Conservation (phyloP, 1,139 yeast genomes). For the Geotrichum reessii region DNA sequence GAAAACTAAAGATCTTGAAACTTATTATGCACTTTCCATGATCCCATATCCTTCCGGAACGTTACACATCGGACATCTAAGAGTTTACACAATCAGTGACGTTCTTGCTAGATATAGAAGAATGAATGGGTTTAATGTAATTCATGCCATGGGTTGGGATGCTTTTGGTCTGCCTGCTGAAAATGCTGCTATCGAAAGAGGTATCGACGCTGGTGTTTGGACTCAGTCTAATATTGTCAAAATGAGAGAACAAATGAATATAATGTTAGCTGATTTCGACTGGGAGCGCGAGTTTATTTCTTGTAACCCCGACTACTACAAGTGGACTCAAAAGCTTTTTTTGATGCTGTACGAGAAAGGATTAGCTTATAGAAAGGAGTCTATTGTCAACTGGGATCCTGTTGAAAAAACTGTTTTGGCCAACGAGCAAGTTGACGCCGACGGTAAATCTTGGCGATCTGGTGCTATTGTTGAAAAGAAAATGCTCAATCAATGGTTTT, state of each 20-base stretch:
- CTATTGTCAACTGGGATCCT: slow-evolving; percentile 97
- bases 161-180: slow-evolving; percentile 98
- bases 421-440: slow-evolving; percentile 88
- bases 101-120: slow-evolving; percentile 72
- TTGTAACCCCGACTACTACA: slow-evolving; percentile 80
- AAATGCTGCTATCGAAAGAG: slow-evolving; percentile 89
- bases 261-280: slow-evolving; percentile 82
- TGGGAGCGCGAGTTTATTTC: slow-evolving; percentile 93
- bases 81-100: slow-evolving; percentile 90
- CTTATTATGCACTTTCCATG: slow-evolving; percentile 73
- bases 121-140: slow-evolving; percentile 67
- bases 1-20: slow-evolving; percentile 31
- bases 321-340: slow-evolving; percentile 86
- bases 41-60: slow-evolving; percentile 95
- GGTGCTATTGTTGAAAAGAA: slow-evolving; percentile 89
- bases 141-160: slow-evolving; percentile 99
- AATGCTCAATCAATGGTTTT: slow-evolving; percentile 83
- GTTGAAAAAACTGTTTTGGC: slow-evolving; percentile 90
- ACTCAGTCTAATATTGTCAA: slow-evolving; percentile 66
- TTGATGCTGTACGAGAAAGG: slow-evolving; percentile 66
- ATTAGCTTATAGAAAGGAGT: slow-evolving; percentile 75
- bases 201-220: slow-evolving; percentile 76
- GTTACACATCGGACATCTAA: slow-evolving; percentile 85
- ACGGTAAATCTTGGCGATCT: slow-evolving; percentile 93
- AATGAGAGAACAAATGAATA: slow-evolving; percentile 76